Evolutionary conservation across 176 grass and related monocot species (phyloP).

Genomic region (Phyllostachys edulis): DNA sequence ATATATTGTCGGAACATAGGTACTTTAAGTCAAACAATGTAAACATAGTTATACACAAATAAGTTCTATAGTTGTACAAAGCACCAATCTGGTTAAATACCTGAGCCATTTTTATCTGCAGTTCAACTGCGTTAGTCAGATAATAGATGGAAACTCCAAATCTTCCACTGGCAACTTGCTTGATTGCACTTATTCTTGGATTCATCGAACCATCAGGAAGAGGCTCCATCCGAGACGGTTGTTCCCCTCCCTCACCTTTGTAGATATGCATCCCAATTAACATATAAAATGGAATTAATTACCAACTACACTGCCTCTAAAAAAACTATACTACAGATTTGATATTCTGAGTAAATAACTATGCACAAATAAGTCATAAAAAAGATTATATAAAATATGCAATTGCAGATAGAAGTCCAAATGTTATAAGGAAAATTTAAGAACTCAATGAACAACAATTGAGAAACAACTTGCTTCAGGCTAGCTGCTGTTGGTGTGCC

Average conservation of each 20-base stretch:
- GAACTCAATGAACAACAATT: neutral
- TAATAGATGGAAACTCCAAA: constrained; percentile 72
- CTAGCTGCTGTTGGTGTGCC: neutral
- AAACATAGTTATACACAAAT: neutral
- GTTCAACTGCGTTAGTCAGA: constrained; percentile 55
- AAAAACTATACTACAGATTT: neutral
- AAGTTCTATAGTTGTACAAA: neutral
- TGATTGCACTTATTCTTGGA: constrained; percentile 61
- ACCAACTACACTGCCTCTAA: neutral
- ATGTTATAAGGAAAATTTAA: neutral
- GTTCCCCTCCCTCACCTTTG: constrained; percentile 72
- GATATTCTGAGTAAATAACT: neutral
- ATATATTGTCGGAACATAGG: neutral
- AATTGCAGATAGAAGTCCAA: neutral
- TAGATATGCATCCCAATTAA: constrained; percentile 14
- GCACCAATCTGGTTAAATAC: constrained; percentile 34
- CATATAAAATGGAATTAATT: constrained; percentile 30
- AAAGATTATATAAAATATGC: neutral
- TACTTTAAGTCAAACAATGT: neutral
- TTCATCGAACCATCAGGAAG: constrained; percentile 59
- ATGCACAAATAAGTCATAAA: neutral
- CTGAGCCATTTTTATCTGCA: constrained; percentile 92
- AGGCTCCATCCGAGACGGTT: constrained; percentile 55
- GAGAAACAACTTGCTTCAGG: neutral
- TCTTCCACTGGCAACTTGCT: constrained; percentile 71